Evolutionary conservation across 2,329 filamentous ascomycete species (phyloP), one percentile per base, ranked within the genome.

Genomic region (Paecilomyces sp.): DNA sequence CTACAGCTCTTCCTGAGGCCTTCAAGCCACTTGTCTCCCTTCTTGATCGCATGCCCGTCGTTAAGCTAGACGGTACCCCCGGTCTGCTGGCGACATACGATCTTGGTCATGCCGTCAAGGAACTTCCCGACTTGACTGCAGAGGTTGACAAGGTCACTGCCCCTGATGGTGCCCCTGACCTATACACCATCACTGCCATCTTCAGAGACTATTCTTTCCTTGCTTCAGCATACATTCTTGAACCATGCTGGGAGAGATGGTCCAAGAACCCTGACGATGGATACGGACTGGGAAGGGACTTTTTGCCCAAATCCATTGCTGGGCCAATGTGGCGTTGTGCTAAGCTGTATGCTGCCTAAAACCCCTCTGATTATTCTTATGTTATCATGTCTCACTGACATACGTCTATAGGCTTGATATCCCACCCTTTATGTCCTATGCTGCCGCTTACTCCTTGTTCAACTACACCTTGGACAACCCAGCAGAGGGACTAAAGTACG

Each of bases 201-300:
- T 96, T 96, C 74, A 84, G 92, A 22, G 92, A 97, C 78, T 97
- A 96, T 74, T 90, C 89, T 13, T 97, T 96, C 80, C 78, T 96
- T 31, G 89, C 92, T 4, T 95, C 90, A 25, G 90, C 91, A 0
- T 96, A 96, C 72, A 81, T 97, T 31, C 85, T 97, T 31, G 92
- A 97, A 80, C 92, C 92, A 11, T 97, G 92, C 74, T 92, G 94
- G 76, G 83, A 91, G 77, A 83, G 88, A 62, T 87, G 84, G 74
- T 77, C 79, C 62, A 79, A 78, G 54, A 67, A 73, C 59, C 71
- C 73, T 3, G 88, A 88, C 0, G 86, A 90, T 71, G 81, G 82
- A 1, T 96, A 96, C 71, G 92, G 92, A 0, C 78, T 96, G 53
- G 92, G 87, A 3, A 80, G 92, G 53, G 84, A 91, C 61, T 80